Base-by-base conservation (phyloP, 2,329 filamentous ascomycete genomes). In the Botrytis pseudocinerea region DNA sequence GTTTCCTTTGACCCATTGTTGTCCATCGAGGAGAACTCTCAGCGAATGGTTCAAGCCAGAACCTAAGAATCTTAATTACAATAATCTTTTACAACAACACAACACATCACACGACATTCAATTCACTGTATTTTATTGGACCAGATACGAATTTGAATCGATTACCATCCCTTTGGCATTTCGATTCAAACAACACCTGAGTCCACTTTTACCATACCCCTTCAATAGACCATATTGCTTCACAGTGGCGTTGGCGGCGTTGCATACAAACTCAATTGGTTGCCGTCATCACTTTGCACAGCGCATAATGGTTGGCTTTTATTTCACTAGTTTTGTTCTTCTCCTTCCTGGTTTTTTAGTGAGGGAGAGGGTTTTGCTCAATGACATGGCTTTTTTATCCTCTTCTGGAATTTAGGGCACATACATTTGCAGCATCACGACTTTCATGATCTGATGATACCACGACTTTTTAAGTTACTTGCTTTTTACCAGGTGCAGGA, bases 51-150 rank as follows among this genome's bases (percentile, higher is more conserved):
- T 54, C 78, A 80, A 71, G 73, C 78, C 66, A 79, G 78, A 73
- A 74, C 73, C 46, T 80, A 76, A 70, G 28, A 38, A 38, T 25
- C 44, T 51, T 32, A 42, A 66, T 54, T 51, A 48, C 38, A 14
- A 68, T 59, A 59, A 48, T 60, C 40, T 44, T 42, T 57, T 60
- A 44, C 35, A 46, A 51, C 35, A 42, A 59, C 48, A 51, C 35
- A 42, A 59, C 48, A 73, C 68, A 72, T 72, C 40, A 59, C 66
- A 70, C 60, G 38, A 74, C 48, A 66, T 79, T 79, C 76, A 32
- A 75, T 80, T 79, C 77, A 77, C 66, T 80, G 78, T 80, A 80
- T 79, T 77, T 80, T 80, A 76, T 78, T 79, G 76, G 77, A 77
- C 73, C 76, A 76, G 77, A 77, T 79, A 76, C 71, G 69, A 68